Evolutionary conservation across 306 rosid genomes (phyloP), one percentile per base, ranked within the genome.

Genomic region (Myrica gale): DNA sequence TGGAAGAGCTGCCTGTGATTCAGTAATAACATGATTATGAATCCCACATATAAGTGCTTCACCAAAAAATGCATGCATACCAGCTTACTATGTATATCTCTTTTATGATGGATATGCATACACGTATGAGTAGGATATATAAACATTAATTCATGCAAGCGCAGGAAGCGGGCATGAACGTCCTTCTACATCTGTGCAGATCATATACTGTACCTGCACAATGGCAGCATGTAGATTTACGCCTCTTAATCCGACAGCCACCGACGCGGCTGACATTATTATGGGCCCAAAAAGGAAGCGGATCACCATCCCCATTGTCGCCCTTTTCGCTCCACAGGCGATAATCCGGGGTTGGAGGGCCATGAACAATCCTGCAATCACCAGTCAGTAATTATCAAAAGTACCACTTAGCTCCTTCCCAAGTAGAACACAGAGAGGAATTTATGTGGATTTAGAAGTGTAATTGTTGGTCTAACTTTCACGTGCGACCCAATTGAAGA

Each of bases 311-410:
- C 87, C 87, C 66, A 84, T 26, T 6, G 69, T 56, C 41, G 85
- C 87, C 75, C 61, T 80, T 46, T 84, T 81, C 17, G 80, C 20
- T 11, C 85, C 87, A 74, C 87, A 84, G 5, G 78, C 82, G 11
- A 84, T 77, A 5, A 84, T 84, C 26, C 82, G 79, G 17, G 82
- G 78, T 71, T 84, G 87, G 10, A 84, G 78, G 7, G 85, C 87
- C 87, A 84, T 84, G 71, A 84, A 84, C 76, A 84, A 70, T 48
- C 87, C 87, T 84, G 65, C 78, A 65, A 5, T 23, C 1, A 5
- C 9, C 54, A 58, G n/a, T 43, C 5, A 8, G 9, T 61, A 55
- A 42, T 53, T 9, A 15, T 46, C 58, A 44, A 48, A 6, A 13
- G 6, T 44, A 17, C 65, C 13, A 48, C 37, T 32, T 32, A 32